phyloP scores from a whole-genome alignment of 1,284 basidiomycete genomes.

The Boletus semigastroideus region DNA sequence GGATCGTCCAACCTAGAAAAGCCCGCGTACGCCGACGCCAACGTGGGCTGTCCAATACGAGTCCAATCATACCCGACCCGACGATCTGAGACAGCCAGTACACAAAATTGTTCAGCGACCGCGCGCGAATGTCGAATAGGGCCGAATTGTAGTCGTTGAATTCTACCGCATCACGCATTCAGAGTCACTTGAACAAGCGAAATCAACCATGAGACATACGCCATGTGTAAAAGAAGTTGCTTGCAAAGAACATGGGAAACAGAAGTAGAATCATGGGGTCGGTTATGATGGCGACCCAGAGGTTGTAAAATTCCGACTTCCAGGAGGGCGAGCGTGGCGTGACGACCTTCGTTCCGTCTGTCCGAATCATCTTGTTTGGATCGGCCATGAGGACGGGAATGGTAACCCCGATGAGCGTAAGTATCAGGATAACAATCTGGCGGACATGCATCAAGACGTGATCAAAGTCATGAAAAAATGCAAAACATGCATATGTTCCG shows the following conservation, averaged over 20 bases:
- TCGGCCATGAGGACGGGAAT: no score
- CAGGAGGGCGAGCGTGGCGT: conserved; percentile 20
- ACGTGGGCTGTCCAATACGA: no score
- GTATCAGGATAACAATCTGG: no score
- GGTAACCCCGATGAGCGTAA: no score
- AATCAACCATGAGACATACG: neutral
- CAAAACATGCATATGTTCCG: no score
- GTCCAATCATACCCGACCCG: conserved; percentile 16
- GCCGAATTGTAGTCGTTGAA: conserved; percentile 40
- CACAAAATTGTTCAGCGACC: conserved; percentile 36
- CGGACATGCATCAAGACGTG: no score
- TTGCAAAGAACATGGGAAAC: conserved; percentile 39
- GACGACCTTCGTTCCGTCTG: no score
- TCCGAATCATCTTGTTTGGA: no score
- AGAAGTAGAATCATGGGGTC: conserved; percentile 29
- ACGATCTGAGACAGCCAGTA: conserved; percentile 39
- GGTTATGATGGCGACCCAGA: conserved; percentile 33
- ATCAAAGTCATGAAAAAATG: no score
- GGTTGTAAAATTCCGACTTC: conserved; percentile 34
- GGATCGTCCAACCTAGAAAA: conserved; percentile 45
- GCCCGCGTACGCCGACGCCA: conserved; percentile 39
- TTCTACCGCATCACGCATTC: conserved; percentile 9
- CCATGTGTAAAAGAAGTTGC: conserved; percentile 31
- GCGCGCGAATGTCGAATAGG: conserved; percentile 39
- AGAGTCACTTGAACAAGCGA: neutral